Evolutionary conservation across 495 filamentous ascomycete genomes (phyloP), one percentile per base, ranked within the genome.

Genomic region (Aspergillus haitiensis): DNA sequence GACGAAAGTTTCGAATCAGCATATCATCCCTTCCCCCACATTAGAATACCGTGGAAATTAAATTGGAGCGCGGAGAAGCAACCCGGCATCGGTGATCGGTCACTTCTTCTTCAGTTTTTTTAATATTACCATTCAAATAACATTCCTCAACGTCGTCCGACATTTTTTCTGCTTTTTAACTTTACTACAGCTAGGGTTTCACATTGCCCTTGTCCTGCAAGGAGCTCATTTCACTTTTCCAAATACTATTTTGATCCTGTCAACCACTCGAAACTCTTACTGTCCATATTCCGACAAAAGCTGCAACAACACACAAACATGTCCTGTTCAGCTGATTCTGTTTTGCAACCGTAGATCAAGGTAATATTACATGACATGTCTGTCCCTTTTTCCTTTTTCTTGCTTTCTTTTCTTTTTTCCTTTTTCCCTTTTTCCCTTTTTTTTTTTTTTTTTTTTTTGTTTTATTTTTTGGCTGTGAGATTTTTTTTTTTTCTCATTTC

Each of bases 201-300:
- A 13, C 37, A 55, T 27, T 18, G 12, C 52, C 18, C 15, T 40
- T 12, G 27, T 39, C 36, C 52, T 55, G 52, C 16, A 55, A 55
- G 52, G 52, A 42, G 52, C 18, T 13, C 36, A 35, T 42, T 31
- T 18, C n/a, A 18, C n/a, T 47, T 47, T 15, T 21, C 44, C 44
- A 18, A 21, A 21, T 5, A 34, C 32, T 6, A 40, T 18, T 34
- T 18, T 54, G 34, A 54, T 54, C 35, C 10, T 9, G 35, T 42
- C 52, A 40, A 42, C 36, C 32, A 40, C 6, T 40, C 37, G n/a
- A 40, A 15, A 13, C 6, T 4, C 18, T 16, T 46, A 16, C 42
- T 8, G 34, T 15, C 15, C 33, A 10, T 54, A 27, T 21, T 47
- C 44, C 10, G n/a, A 47, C 44, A 47, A 46, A 18, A 18, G 44